These are phyloP conservation scores for Dillenia turbinata DNA, from an alignment of 164 flowering plant genomes.

Conservation along the genomic window DNA sequence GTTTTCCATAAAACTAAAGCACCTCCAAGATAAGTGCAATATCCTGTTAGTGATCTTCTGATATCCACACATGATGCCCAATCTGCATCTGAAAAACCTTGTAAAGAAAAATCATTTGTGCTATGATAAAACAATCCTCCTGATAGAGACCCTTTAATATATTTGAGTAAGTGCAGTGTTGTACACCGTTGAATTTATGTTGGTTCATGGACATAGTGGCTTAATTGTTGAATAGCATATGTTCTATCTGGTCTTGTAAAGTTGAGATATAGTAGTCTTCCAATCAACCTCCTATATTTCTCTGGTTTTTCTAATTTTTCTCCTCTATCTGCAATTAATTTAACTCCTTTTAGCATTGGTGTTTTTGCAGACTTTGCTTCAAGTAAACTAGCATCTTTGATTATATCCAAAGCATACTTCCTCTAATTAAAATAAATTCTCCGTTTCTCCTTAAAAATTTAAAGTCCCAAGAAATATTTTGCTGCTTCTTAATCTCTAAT, in stretches of 20 bases:
- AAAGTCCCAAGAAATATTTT: neutral
- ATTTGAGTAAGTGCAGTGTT: neutral
- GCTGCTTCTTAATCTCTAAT: neutral
- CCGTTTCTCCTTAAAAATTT: neutral
- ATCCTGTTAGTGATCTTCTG: neutral
- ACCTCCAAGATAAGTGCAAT: slow-evolving; percentile 3
- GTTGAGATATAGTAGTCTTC: slow-evolving; percentile 3
- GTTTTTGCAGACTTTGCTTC: neutral
- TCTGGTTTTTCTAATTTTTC: neutral
- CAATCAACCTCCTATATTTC: neutral
- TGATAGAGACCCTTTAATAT: neutral
- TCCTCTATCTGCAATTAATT: neutral
- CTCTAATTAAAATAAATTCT: neutral
- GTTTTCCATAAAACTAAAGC: slow-evolving; percentile 4
- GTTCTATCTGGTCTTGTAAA: slow-evolving; percentile 1
- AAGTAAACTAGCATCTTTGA: neutral
- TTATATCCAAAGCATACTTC: neutral
- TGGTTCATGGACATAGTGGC: slow-evolving; percentile 1
- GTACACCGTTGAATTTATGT: neutral
- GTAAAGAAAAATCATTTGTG: neutral
- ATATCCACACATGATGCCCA: neutral
- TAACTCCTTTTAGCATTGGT: neutral
- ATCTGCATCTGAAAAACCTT: neutral
- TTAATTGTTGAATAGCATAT: neutral
- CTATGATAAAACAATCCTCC: neutral